These are phyloP conservation scores for Escallonia herrerae DNA, from an alignment of 129 eudicot species.

Conservation along the genomic window DNA sequence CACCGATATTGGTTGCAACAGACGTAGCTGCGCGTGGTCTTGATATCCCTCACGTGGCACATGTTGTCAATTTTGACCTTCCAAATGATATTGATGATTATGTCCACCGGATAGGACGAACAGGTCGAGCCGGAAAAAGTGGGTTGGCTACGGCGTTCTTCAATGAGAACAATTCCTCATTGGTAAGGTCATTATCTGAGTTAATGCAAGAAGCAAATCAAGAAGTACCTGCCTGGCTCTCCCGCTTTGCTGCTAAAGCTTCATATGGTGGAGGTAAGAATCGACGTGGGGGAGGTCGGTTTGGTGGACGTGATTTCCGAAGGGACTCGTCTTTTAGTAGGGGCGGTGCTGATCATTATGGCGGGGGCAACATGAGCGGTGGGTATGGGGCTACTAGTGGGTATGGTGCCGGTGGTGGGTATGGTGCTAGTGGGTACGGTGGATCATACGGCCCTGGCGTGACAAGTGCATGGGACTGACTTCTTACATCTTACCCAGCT, in stretches of 20 bases:
- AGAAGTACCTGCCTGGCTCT: slow-evolving; percentile 83
- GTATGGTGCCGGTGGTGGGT: slow-evolving; percentile 43
- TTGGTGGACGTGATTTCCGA: slow-evolving; percentile 78
- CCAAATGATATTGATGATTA: slow-evolving; percentile 94
- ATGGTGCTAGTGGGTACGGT: slow-evolving; percentile 8
- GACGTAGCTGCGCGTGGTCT: slow-evolving; percentile 39
- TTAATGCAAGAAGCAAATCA: slow-evolving; percentile 93
- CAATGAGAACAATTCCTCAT: slow-evolving; percentile 63
- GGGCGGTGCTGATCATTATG: slow-evolving; percentile 52
- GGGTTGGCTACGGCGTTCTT: slow-evolving; percentile 94
- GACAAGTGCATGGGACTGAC: slow-evolving; percentile 79
- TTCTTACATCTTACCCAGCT: slow-evolving; percentile 4
- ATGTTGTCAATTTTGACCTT: slow-evolving; percentile 90
- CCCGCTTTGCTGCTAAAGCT: slow-evolving; percentile 67
- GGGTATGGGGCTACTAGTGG: slow-evolving; percentile 35
- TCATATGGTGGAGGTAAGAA: slow-evolving; percentile 44
- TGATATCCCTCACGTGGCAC: slow-evolving; percentile 92
- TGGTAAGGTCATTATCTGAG: slow-evolving; percentile 77
- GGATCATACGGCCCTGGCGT: slow-evolving; percentile 26
- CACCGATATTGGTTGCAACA: slow-evolving; percentile 81
- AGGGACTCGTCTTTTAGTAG: slow-evolving; percentile 44
- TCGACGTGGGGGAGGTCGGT: slow-evolving; percentile 69
- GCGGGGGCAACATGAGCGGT: slow-evolving; percentile 37
- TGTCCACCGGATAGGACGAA: slow-evolving; percentile 93
- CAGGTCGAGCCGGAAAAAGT: slow-evolving; percentile 89